Base-by-base conservation (phyloP, 805 yeast genomes). In the Candida oleophila region DNA sequence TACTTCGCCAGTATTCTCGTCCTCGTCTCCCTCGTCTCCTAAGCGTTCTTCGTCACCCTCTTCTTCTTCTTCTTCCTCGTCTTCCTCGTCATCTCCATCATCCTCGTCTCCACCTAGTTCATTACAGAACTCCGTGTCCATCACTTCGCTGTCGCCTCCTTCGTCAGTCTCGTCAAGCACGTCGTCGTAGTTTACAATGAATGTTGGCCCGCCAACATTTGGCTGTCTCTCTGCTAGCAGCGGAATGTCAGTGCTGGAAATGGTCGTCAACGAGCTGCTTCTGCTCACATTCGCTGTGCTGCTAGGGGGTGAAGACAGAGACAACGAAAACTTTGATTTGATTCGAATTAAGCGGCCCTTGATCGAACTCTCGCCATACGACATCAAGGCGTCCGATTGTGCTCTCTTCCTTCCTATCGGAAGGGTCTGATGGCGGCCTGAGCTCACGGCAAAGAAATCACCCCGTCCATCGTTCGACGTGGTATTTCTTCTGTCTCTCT, bases 401-500 rank as follows among this genome's bases (percentile, higher is more conserved):
- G 37, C 37, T 30, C 43, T 41, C 19, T 30, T 32, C n/a, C n/a
- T n/a, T n/a, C n/a, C n/a, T n/a, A n/a, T n/a, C n/a, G n/a, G n/a
- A n/a, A n/a, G n/a, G n/a, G n/a, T n/a, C n/a, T n/a, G n/a, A n/a
- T n/a, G n/a, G n/a, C 20, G 9, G 4, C 40, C 25, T 7, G 40
- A 8, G 14, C 20, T 37, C 4, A 14, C 14, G 4, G 16, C 15
- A 33, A 33, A 33, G 16, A 15, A 14, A 8, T 33, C 36, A 14
- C n/a, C 15, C 14, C 36, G 7, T 14, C 12, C 22, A 15, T 38
- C 42, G 32, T 38, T 38, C 15, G 20, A 11, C 3, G 36, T 39
- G 18, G 47, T 38, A 19, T 36, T 37, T 20, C 38, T 43, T 37
- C 55, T 11, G 45, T 56, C 32, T 69, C 61, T 37, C 77, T 69